Base-by-base conservation (phyloP, 2,329 filamentous ascomycete genomes). In the Fusarium guadeloupense region DNA sequence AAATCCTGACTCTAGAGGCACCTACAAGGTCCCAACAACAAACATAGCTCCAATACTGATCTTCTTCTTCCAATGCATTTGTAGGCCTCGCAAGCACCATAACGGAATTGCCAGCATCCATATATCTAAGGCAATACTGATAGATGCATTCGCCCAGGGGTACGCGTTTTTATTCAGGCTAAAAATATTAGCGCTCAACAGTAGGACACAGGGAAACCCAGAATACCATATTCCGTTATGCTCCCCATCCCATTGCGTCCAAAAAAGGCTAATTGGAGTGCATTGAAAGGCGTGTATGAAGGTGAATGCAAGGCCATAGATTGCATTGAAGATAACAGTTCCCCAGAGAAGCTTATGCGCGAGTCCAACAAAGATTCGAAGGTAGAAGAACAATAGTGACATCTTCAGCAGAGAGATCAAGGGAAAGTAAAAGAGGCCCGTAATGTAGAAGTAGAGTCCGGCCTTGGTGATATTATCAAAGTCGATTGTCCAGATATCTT, bases 41-140 rank as follows among this genome's bases (percentile, higher is more conserved):
- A 82, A 80, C 76, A 82, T 81, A 28, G 78, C 59, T 1, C 69
- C 64, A 1, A 81, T 73, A 5, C 74, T 75, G 21, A 78, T 54
- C 66, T 81, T 82, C 66, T 79, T 79, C 65, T 74, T 76, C 64
- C 72, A 75, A 14, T 74, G 72, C 3, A 75, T 55, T 3, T 69
- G 68, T 20, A 82, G 63, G 0, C 64, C 65, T 6, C 69, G 54
- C 1, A 82, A 59, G 17, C 77, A 72, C 20, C 72, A 74, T 19
- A 81, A 65, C 0, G 79, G 79, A 1, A 81, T 61, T 1, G 68
- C 72, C 38, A 82, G 71, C 59, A 83, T 79, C 63, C 75, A 74
- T 1, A 80, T 9, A 54, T 82, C 80, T 17, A 81, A 63, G 3
- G 68, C 67, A 9, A 82, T 77, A 33, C 78, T 76, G 39, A 80